Conservation (phyloP, 1,139 yeast species). For the Protomyces pachydermus region DNA sequence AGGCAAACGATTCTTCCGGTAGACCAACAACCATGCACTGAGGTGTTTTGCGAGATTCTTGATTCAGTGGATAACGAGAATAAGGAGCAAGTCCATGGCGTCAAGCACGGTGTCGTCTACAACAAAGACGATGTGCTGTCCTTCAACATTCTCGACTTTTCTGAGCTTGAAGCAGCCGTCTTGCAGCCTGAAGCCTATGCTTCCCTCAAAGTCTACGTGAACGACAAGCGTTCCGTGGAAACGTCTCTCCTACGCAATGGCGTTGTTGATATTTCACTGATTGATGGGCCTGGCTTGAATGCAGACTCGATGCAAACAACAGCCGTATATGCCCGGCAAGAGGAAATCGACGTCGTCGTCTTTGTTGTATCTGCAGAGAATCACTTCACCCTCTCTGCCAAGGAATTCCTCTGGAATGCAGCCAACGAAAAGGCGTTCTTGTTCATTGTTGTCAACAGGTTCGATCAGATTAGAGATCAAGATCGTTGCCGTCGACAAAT, state of each 20-base stretch:
- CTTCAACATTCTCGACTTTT: conserved; percentile 52
- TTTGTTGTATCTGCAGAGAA: conserved; percentile 96
- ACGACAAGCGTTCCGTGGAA: conserved; percentile 63
- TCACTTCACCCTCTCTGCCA: conserved; percentile 89
- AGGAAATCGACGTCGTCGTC: conserved; percentile 91
- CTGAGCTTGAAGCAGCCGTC: conserved; percentile 65
- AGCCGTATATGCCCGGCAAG: conserved; percentile 92
- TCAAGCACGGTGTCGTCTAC: conserved; percentile 59
- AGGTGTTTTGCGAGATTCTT: conserved; percentile 89
- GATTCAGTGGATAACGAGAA: conserved; percentile 74
- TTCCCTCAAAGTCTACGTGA: conserved; percentile 71
- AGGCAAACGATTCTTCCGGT: conserved; percentile 78
- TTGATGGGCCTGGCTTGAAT: conserved; percentile 96
- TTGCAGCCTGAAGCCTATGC: conserved; percentile 62
- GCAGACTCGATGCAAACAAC: conserved; percentile 92
- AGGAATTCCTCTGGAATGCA: conserved; percentile 86
- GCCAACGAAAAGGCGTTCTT: conserved; percentile 88
- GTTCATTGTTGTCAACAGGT: conserved; percentile 89
- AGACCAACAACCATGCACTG: conserved; percentile 97
- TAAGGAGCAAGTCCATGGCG: conserved; percentile 89
- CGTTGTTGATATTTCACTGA: conserved; percentile 81
- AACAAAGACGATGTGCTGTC: conserved; percentile 60
- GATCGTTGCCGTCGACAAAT: conserved; percentile 70
- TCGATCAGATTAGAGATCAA: conserved; percentile 77
- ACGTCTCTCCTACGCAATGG: conserved; percentile 81